Percentiles rank a stretch among this genome's conserved stretches.
These are phyloP conservation scores for Zymoseptoria brevis DNA, from an alignment of 2,329 filamentous ascomycete species.

Conservation along the genomic window DNA sequence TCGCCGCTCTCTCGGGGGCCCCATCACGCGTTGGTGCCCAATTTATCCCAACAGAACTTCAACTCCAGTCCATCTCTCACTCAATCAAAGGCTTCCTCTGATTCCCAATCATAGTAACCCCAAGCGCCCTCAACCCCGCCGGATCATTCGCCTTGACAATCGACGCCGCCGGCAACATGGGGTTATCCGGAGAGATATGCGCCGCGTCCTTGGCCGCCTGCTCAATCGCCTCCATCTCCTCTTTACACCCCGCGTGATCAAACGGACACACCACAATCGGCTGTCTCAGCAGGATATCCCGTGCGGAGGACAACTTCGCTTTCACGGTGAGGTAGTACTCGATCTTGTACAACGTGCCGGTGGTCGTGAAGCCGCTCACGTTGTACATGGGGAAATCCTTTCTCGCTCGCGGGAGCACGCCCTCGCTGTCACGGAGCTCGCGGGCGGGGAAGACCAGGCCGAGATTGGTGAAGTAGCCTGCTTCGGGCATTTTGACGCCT, in stretches of 20 bases:
- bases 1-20: too few species aligned
- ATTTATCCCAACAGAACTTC: too few species aligned
- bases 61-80: constrained; percentile 34
- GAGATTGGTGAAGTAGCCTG: constrained; percentile 87
- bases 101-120: constrained; percentile 55
- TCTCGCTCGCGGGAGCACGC: constrained; percentile 76
- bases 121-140: constrained; percentile 51
- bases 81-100: constrained; percentile 58
- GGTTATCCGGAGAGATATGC: constrained; percentile 79
- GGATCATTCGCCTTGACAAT: constrained; percentile 75
- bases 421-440: constrained; percentile 77
- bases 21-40: too few species aligned
- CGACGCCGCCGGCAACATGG: constrained; percentile 77
- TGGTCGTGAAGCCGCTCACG: constrained; percentile 85
- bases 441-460: constrained; percentile 85
- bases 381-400: constrained; percentile 83
- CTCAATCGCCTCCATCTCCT: constrained; percentile 97
- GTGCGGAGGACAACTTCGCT: constrained; percentile 78
- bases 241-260: constrained; percentile 90
- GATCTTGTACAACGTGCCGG: constrained; percentile 92
- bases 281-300: constrained; percentile 81
- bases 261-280: constrained; percentile 94
- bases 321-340: constrained; percentile 95
- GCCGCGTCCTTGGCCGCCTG: constrained; percentile 90
- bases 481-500: constrained; percentile 77